Percentiles rank a stretch among this genome's conserved stretches.
Evolutionary conservation across 768 basidiomycete species (phyloP).

Genomic region (Termitomyces sp.): DNA sequence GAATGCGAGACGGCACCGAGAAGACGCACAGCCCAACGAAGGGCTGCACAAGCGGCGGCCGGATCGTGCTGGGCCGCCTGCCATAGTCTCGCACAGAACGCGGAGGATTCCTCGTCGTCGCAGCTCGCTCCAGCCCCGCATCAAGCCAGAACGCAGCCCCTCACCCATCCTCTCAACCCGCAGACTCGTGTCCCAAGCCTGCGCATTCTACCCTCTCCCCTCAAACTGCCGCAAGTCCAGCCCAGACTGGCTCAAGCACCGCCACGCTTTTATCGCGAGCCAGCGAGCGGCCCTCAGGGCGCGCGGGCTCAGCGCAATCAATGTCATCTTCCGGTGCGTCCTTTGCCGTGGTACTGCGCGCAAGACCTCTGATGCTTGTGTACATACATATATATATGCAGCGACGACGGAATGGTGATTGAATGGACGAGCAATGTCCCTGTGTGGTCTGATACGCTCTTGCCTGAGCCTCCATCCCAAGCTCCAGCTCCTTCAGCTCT

Average conservation of each 20-base stretch:
- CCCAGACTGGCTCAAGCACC: constrained; percentile 13
- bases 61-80: constrained; percentile 13
- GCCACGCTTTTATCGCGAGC: constrained; percentile 15
- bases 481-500: background rate
- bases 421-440: constrained; percentile 28
- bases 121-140: background rate
- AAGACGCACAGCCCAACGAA: constrained; percentile 18
- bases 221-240: constrained; percentile 18
- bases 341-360: too few species aligned
- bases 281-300: constrained; percentile 16
- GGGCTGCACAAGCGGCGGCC: constrained; percentile 13
- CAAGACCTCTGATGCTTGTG: background rate
- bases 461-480: constrained; percentile 7
- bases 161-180: constrained; percentile 1
- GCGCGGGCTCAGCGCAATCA: constrained; percentile 19
- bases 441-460: constrained; percentile 27
- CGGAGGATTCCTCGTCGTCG: background rate
- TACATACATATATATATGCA: constrained; percentile 1
- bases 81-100: constrained; percentile 1
- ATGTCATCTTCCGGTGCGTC: constrained; percentile 18
- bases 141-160: background rate
- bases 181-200: constrained; percentile 22
- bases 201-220: constrained; percentile 22
- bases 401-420: constrained; percentile 30
- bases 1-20: too few species aligned